These are phyloP conservation scores for Alternaria panax DNA, from an alignment of 2,329 filamentous ascomycete species.

Conservation along the genomic window DNA sequence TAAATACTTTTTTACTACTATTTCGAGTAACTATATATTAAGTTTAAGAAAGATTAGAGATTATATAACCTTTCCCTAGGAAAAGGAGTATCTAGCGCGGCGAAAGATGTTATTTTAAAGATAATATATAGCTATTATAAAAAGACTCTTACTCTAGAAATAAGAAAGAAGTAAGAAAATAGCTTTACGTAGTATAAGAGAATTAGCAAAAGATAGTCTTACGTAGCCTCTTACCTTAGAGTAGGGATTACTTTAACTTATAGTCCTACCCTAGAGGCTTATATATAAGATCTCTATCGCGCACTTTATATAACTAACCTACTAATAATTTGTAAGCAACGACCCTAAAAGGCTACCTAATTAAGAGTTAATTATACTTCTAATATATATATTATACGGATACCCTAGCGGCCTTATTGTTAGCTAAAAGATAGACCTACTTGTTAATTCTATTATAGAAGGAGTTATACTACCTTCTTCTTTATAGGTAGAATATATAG, in stretches of 20 bases:
- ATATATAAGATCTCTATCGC: neutral
- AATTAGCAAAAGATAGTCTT: conserved; percentile 11
- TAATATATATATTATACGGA: conserved; percentile 5
- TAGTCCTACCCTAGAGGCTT: conserved; percentile 3
- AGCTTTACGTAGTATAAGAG: conserved; percentile 9
- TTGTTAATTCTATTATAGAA: conserved; percentile 6
- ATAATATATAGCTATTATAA: conserved; percentile 10
- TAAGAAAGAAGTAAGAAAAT: conserved; percentile 1
- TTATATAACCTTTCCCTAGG: neutral
- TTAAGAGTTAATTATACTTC: neutral
- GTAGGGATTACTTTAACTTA: conserved; percentile 8
- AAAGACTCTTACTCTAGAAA: neutral
- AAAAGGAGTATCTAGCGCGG: neutral
- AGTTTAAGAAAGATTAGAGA: conserved; percentile 1
- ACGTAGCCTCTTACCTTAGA: conserved; percentile 3
- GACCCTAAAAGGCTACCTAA: conserved; percentile 3
- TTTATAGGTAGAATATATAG: neutral
- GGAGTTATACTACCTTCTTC: neutral
- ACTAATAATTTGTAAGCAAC: conserved; percentile 4
- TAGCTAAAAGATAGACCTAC: neutral
- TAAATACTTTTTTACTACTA: conserved; percentile 3
- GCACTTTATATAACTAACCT: neutral
- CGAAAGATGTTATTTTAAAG: conserved; percentile 6
- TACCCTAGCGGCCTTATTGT: neutral
- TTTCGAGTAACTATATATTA: neutral